A percentile compares a stretch with the other conserved stretches of the same genome.
These are phyloP conservation scores for Carex arenaria DNA, from an alignment of 202 grass and related monocot genomes.

Conservation along the genomic window DNA sequence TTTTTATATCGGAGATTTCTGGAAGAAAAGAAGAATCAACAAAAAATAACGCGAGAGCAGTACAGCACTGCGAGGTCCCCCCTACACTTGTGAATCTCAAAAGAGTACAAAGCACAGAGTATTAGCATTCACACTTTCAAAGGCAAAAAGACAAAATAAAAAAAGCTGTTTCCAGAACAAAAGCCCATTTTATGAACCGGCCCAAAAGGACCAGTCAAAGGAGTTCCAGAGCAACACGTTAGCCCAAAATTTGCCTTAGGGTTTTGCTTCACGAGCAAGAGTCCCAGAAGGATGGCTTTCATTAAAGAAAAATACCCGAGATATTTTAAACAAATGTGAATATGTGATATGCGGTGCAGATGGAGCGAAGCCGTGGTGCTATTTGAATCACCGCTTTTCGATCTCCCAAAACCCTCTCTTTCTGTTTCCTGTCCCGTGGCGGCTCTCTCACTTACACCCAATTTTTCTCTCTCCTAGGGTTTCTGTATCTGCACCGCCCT, in stretches of 20 bases:
- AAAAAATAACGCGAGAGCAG: neutral
- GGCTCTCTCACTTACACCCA: constrained; percentile 31
- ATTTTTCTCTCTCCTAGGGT: constrained; percentile 36
- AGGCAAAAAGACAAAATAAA: no score
- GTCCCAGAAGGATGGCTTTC: neutral
- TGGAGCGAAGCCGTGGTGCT: constrained; percentile 40
- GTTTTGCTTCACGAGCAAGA: constrained; percentile 9
- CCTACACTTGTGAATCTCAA: neutral
- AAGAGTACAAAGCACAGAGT: neutral
- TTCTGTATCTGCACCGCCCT: constrained; percentile 5
- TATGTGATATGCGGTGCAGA: constrained; percentile 28
- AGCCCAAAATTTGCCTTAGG: constrained; percentile 15
- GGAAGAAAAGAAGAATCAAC: neutral
- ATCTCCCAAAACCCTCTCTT: constrained; percentile 20
- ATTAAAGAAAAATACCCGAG: neutral
- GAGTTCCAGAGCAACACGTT: neutral
- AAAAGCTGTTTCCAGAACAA: neutral
- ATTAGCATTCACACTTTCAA: neutral
- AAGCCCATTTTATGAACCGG: neutral
- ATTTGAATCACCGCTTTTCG: constrained; percentile 51
- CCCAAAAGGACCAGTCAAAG: neutral
- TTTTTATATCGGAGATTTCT: no score
- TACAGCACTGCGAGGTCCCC: neutral
- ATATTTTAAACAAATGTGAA: constrained; percentile 23
- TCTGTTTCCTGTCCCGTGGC: constrained; percentile 34